phyloP scores from a whole-genome alignment of 2,329 filamentous ascomycete species.

The Cordyceps cateniannulata region DNA sequence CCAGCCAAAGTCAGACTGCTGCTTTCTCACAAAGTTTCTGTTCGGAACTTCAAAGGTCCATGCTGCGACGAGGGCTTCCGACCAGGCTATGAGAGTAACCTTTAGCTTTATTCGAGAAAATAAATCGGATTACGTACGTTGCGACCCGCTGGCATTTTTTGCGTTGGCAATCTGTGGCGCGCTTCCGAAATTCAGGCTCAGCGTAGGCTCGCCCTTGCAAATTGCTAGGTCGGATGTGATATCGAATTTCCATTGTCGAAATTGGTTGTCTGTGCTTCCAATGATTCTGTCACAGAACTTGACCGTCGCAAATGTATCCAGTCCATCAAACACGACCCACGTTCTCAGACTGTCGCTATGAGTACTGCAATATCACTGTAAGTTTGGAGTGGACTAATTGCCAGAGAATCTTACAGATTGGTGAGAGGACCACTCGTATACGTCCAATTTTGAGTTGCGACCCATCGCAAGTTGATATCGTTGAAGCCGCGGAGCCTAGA shows the following conservation, averaged over 20 bases:
- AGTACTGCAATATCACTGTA: slow-evolving; percentile 4
- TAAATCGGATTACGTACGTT: background rate
- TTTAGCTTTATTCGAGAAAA: background rate
- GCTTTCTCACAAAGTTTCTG: slow-evolving; percentile 41
- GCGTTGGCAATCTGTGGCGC: slow-evolving; percentile 15
- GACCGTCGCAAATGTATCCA: slow-evolving; percentile 55
- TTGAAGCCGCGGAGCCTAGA: slow-evolving; percentile 36
- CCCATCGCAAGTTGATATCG: slow-evolving; percentile 55
- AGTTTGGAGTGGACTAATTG: background rate
- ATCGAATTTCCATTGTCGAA: slow-evolving; percentile 55
- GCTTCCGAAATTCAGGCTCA: slow-evolving; percentile 19
- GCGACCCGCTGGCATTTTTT: background rate
- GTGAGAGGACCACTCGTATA: slow-evolving; percentile 39
- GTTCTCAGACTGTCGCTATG: slow-evolving; percentile 27
- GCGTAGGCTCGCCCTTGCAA: background rate
- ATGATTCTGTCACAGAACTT: slow-evolving; percentile 47
- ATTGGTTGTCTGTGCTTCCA: slow-evolving; percentile 55
- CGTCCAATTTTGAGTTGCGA: slow-evolving; percentile 49
- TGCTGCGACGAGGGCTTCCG: background rate
- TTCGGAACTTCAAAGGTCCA: slow-evolving; percentile 8
- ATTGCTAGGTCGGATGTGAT: slow-evolving; percentile 37
- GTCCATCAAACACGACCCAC: slow-evolving; percentile 54
- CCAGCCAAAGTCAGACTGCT: slow-evolving; percentile 60
- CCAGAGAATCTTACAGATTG: slow-evolving; percentile 23
- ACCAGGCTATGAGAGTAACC: background rate